phyloP scores from a whole-genome alignment of 1,284 basidiomycete species.

The Leccinum huronense region DNA sequence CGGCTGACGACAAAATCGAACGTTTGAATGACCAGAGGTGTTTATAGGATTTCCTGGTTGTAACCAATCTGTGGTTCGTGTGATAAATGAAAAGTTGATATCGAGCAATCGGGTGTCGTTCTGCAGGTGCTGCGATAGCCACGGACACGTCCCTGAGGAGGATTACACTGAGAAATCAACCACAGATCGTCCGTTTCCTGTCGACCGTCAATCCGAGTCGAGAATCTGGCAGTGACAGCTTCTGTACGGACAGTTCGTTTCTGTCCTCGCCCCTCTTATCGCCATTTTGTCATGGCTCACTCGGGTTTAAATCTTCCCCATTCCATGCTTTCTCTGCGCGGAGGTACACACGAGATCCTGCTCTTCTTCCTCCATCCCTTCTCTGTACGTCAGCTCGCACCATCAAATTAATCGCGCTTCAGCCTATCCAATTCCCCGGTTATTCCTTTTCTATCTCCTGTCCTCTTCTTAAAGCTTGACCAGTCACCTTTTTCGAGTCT shows the following conservation, averaged over 20 bases:
- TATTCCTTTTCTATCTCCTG: slow-evolving; percentile 37
- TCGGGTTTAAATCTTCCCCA: slow-evolving; percentile 16
- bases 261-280: slow-evolving; percentile 16
- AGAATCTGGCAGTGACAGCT: slow-evolving; percentile 11
- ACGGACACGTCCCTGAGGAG: slow-evolving; percentile 31
- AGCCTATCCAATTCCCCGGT: slow-evolving; percentile 32
- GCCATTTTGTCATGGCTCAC: slow-evolving; percentile 14
- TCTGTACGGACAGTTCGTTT: slow-evolving; percentile 4
- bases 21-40: slow-evolving; percentile 6
- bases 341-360: slow-evolving; percentile 28
- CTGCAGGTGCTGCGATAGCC: slow-evolving; percentile 18
- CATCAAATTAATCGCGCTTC: slow-evolving; percentile 37
- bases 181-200: slow-evolving; percentile 15
- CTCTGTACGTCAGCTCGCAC: slow-evolving; percentile 38
- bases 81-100: slow-evolving; percentile 33
- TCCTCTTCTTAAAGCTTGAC: slow-evolving; percentile 35
- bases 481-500: slow-evolving; percentile 34
- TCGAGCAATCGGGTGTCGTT: slow-evolving; percentile 17
- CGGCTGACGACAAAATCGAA: slow-evolving; percentile 24
- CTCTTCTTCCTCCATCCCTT: slow-evolving; percentile 30
- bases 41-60: slow-evolving; percentile 23
- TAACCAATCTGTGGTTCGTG: slow-evolving; percentile 25
- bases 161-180: slow-evolving; percentile 27
- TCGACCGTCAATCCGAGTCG: slow-evolving; percentile 13
- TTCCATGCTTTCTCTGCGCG: slow-evolving; percentile 25